These are phyloP conservation scores for Lachnellula subtilissima DNA, from an alignment of 2,329 filamentous ascomycete genomes.

Conservation along the genomic window DNA sequence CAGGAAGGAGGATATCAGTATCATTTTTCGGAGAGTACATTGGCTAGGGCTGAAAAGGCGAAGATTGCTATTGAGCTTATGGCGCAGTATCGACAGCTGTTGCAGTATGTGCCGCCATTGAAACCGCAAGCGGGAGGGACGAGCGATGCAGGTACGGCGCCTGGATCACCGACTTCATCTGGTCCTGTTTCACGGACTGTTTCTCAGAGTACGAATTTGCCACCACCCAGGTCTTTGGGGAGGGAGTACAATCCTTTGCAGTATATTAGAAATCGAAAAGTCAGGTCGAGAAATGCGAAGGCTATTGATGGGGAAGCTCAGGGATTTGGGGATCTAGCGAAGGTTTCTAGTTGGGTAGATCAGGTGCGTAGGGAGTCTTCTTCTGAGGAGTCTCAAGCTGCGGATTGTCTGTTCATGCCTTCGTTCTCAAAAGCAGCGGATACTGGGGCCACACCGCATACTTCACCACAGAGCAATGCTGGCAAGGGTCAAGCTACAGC, in stretches of 20 bases:
- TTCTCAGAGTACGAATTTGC: constrained; percentile 29
- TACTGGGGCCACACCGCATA: constrained; percentile 24
- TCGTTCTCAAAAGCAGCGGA: constrained; percentile 32
- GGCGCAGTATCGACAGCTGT: constrained; percentile 73
- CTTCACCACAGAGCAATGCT: constrained; percentile 37
- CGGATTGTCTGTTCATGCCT: constrained; percentile 39
- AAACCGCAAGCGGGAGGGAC: constrained; percentile 43
- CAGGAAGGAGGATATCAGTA: constrained; percentile 50
- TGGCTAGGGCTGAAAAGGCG: constrained; percentile 78
- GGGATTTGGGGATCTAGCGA: constrained; percentile 70
- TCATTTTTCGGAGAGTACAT: constrained; percentile 72
- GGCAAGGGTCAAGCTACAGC: constrained; percentile 30
- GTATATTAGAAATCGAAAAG: constrained; percentile 83
- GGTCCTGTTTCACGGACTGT: constrained; percentile 35
- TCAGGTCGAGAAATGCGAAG: constrained; percentile 72
- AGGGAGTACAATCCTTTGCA: constrained; percentile 88
- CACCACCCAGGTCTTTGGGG: constrained; percentile 40
- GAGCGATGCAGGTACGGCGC: constrained; percentile 33
- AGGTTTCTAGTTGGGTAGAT: constrained; percentile 74
- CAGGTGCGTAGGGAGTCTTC: constrained; percentile 40
- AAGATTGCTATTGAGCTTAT: constrained; percentile 81
- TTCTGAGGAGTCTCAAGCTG: constrained; percentile 19
- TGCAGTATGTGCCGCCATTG: constrained; percentile 75
- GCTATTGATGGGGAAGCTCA: constrained; percentile 68
- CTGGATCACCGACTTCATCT: constrained; percentile 10